phyloP scores from a whole-genome alignment of 2,329 filamentous ascomycete genomes.

The Penicillium sp. region DNA sequence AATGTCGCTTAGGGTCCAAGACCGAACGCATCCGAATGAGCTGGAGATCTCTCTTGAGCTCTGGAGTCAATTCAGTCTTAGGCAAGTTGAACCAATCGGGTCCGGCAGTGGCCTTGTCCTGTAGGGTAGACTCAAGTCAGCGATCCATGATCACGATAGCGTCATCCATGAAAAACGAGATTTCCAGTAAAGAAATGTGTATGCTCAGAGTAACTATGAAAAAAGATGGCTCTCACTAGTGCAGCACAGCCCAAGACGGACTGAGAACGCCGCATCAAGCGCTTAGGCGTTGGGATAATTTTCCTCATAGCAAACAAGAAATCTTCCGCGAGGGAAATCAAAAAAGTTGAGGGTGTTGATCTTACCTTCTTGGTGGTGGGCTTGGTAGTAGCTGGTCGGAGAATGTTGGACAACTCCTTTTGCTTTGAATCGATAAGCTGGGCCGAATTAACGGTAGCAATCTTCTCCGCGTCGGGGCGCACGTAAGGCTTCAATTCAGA shows the following conservation, averaged over 20 bases:
- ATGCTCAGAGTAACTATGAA: constrained; percentile 70
- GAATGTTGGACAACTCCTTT: constrained; percentile 21
- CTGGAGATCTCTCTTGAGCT: constrained; percentile 84
- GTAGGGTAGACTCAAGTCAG: constrained; percentile 22
- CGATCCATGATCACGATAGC: constrained; percentile 7
- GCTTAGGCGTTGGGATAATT: constrained; percentile 58
- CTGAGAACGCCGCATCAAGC: constrained; percentile 66
- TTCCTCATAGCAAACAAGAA: constrained; percentile 62
- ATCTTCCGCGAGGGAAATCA: constrained; percentile 1
- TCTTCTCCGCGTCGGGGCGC: constrained; percentile 46
- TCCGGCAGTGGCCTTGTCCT: constrained; percentile 64
- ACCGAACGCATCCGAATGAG: constrained; percentile 83
- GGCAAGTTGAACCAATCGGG: constrained; percentile 83
- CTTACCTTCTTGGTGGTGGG: constrained; percentile 46
- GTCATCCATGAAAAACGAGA: constrained; percentile 2
- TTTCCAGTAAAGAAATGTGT: constrained; percentile 10
- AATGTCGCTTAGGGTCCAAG: constrained; percentile 81
- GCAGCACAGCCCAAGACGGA: constrained; percentile 75
- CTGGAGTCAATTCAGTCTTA: constrained; percentile 72
- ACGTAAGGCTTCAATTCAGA: constrained; percentile 50
- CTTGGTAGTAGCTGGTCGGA: constrained; percentile 35
- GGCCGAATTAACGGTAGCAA: constrained; percentile 49
- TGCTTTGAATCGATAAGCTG: constrained; percentile 47
- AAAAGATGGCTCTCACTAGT: constrained; percentile 58
- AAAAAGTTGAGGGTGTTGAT: constrained; percentile 2